Evolutionary conservation across 164 flowering plant genomes (phyloP), one percentile per base, ranked within the genome.

Genomic region (Vitis amurensis): DNA sequence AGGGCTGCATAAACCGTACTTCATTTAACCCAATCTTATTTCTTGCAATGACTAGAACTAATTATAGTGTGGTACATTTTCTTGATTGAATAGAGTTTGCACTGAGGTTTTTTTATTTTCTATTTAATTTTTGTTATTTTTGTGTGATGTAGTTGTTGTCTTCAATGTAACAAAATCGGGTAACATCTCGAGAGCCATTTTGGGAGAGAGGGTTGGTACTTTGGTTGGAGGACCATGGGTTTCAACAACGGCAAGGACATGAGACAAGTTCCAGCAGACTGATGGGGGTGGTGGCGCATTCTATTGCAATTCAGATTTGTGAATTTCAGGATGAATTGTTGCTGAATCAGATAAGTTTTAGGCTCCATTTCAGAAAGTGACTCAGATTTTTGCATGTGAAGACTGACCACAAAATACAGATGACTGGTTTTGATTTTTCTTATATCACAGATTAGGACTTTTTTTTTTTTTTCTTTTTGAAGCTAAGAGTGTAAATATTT

Each of bases 151-250:
- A 95, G 98, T 95, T 78, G 98, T 95, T 29, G 99, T 95, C 57
- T 95, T 95, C 86, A 93, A 95, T 74, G 74, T 95, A 61, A 72
- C 72, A 52, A 84, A 89, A 76, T 88, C 89, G 3, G 99, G 98
- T 14, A 93, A 93, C 83, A 91, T 95, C 59, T 67, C 94, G 6
- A 91, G 80, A 78, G 99, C 98, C 50, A 90, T 93, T 67, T 70
- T 61, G 72, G 99, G 99, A 59, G 95, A 95, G 79, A 82, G 76
- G 59, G 98, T 95, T n/a, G 99, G 99, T 17, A 95, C 98, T 14
- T 73, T 95, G 69, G 91, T 95, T 50, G 98, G 97, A n/a, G 88
- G 85, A 19, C 65, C 88, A 47, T 44, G 77, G 77, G 78, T 76
- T 72, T 76, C 80, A 9, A 30, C 73, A 23, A 66, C 78, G 12